Evolutionary conservation across 2,329 filamentous ascomycete genomes (phyloP).

Genomic region (Epichloe hybrida): DNA sequence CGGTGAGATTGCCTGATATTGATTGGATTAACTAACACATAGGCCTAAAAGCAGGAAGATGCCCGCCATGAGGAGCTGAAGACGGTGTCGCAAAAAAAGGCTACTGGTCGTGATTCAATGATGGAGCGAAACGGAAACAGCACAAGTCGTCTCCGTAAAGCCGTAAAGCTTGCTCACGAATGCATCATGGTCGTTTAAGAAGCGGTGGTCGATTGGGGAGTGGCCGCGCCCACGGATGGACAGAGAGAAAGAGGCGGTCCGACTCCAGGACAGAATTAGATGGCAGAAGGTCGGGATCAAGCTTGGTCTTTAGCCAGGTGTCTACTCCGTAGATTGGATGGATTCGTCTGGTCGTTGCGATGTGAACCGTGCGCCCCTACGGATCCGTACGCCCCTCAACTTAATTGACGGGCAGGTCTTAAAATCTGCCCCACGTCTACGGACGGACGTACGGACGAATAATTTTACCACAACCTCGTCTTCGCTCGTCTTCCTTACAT

Average conservation of each 20-base stretch:
- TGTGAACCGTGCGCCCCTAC: too few relatives aligned
- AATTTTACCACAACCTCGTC: too few relatives aligned
- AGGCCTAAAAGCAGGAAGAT: constrained; percentile 26
- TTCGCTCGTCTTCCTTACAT: too few relatives aligned
- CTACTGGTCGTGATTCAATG: neutral
- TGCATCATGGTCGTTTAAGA: neutral
- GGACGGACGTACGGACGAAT: too few relatives aligned
- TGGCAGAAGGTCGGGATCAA: neutral
- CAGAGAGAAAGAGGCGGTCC: neutral
- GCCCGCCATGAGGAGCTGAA: constrained; percentile 21
- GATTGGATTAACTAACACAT: constrained; percentile 24
- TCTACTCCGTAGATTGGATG: neutral
- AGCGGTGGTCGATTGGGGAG: neutral
- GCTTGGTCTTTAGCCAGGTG: neutral
- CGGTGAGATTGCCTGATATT: neutral
- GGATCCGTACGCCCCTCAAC: too few relatives aligned
- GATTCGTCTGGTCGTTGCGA: too few relatives aligned
- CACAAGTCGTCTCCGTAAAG: neutral
- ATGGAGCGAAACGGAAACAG: neutral
- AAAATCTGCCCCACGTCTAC: too few relatives aligned
- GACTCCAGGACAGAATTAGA: neutral
- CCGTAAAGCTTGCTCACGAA: neutral
- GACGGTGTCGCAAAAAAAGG: neutral
- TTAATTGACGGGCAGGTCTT: too few relatives aligned
- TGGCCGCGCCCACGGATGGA: neutral